Evolutionary conservation across 305 asterid genomes (phyloP).

Genomic region (Caryopteris hybrid): DNA sequence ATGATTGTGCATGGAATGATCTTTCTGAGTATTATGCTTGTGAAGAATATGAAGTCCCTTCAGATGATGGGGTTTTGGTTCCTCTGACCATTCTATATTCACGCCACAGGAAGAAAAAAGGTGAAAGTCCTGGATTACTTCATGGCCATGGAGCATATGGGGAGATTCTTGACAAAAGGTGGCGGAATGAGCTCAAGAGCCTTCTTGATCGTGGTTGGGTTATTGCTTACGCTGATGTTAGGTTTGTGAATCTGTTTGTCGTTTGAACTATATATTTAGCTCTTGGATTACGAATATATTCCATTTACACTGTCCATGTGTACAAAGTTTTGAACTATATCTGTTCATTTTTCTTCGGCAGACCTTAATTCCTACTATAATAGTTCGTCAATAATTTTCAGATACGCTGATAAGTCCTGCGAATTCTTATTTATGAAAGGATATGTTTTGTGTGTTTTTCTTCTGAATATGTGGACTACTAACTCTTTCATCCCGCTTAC

Average conservation of each 20-base stretch:
- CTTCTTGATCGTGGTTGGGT: constrained; percentile 99
- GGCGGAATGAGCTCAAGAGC: constrained; percentile 94
- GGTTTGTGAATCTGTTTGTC: constrained; percentile 40
- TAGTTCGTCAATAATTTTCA: neutral
- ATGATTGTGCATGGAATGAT: constrained; percentile 61
- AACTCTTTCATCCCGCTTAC: constrained; percentile 6
- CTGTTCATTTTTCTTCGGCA: neutral
- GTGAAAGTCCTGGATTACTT: constrained; percentile 84
- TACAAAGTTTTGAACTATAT: neutral
- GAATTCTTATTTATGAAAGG: neutral
- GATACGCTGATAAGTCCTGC: neutral
- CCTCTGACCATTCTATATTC: constrained; percentile 89
- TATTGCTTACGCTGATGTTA: constrained; percentile 93
- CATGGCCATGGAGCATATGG: constrained; percentile 97
- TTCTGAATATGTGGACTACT: neutral
- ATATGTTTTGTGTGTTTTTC: neutral
- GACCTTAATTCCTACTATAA: neutral
- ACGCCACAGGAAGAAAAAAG: constrained; percentile 48
- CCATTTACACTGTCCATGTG: neutral
- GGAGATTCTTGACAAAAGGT: constrained; percentile 73
- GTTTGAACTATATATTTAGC: neutral
- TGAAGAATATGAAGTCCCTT: constrained; percentile 70
- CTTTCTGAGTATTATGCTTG: constrained; percentile 87
- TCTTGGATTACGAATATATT: neutral
- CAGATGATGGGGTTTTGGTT: constrained; percentile 64